Percentiles rank a stretch among this genome's conserved stretches.
phyloP scores from a whole-genome alignment of 225 moss, liverwort and hornwort genomes.

The Physcomitrellopsis africana region DNA sequence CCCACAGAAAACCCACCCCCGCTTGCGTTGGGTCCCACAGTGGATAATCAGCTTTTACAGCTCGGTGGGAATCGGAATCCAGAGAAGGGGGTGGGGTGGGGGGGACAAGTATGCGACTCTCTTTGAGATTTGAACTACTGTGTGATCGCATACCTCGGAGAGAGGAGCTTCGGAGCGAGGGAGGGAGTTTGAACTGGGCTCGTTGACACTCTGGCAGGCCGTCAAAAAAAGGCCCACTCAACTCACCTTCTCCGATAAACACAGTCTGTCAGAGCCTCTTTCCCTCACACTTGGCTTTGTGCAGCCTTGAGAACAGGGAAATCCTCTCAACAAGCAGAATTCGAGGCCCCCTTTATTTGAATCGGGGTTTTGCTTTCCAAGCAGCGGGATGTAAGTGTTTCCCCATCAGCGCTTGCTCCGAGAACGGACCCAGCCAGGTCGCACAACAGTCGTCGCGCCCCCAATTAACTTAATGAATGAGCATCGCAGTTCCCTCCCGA shows the following conservation, averaged over 20 bases:
- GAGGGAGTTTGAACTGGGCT: conserved; percentile 2
- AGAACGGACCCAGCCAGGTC: conserved; percentile 24
- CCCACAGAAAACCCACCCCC: too few relatives aligned
- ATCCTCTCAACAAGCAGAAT: too few relatives aligned
- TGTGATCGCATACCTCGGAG: conserved; percentile 11
- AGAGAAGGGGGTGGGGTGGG: conserved; percentile 16
- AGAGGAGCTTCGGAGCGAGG: conserved; percentile 1
- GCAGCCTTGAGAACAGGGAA: too few relatives aligned
- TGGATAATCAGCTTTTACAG: conserved; percentile 10
- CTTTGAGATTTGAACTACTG: conserved; percentile 38
- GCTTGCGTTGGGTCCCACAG: conserved; percentile 16
- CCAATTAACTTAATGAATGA: background rate
- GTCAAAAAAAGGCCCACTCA: conserved; percentile 13
- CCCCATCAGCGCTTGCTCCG: conserved; percentile 9
- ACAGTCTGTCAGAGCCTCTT: too few relatives aligned
- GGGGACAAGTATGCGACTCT: too few relatives aligned
- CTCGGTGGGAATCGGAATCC: conserved; percentile 27
- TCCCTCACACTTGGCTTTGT: too few relatives aligned
- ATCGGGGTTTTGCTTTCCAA: too few relatives aligned
- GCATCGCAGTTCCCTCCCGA: background rate
- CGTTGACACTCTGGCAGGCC: conserved; percentile 30
- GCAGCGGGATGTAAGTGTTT: background rate
- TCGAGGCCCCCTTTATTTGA: too few relatives aligned
- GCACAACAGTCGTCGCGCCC: background rate
- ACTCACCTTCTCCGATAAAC: conserved; percentile 5